Percentiles rank a stretch among this genome's conserved stretches.
These are phyloP conservation scores for Diaporthe ilicicola DNA, from an alignment of 2,329 filamentous ascomycete species.

Conservation along the genomic window DNA sequence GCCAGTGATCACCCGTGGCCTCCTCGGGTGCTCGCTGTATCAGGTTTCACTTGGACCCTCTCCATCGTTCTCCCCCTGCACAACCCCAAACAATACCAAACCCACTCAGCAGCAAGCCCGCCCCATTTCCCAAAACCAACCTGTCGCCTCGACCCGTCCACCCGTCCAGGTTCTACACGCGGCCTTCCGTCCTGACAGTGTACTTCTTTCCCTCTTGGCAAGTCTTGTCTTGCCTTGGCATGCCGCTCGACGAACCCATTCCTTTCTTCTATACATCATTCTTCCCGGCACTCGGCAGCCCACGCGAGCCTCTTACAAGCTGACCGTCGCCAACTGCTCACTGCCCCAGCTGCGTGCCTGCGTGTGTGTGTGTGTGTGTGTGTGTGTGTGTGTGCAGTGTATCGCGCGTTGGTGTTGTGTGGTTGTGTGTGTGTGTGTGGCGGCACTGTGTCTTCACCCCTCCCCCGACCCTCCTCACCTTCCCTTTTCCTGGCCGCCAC, in stretches of 20 bases:
- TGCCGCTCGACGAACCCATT: slow-evolving; percentile 34
- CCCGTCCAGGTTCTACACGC: slow-evolving; percentile 15
- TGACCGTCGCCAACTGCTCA: neutral
- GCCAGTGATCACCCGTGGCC: slow-evolving; percentile 1
- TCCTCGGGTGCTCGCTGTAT: slow-evolving; percentile 1
- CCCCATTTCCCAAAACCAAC: slow-evolving; percentile 22
- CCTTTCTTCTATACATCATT: slow-evolving; percentile 32
- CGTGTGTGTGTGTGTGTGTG: neutral
- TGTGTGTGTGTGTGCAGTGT: neutral
- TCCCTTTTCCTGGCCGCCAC: neutral
- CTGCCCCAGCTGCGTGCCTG: neutral
- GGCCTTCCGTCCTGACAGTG: slow-evolving; percentile 26
- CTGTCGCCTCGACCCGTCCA: slow-evolving; percentile 24
- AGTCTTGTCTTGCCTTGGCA: slow-evolving; percentile 41
- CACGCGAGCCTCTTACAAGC: slow-evolving; percentile 19
- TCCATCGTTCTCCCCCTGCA: slow-evolving; percentile 15
- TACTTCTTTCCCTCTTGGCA: slow-evolving; percentile 33
- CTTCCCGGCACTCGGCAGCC: slow-evolving; percentile 22
- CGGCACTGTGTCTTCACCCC: slow-evolving; percentile 1
- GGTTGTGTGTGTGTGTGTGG: neutral
- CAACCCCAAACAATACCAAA: slow-evolving; percentile 22
- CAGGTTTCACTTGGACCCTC: slow-evolving; percentile 11
- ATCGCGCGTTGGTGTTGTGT: too few relatives aligned
- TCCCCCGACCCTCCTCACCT: slow-evolving; percentile 22
- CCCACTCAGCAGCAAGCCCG: slow-evolving; percentile 15